A percentile compares a stretch with the other conserved stretches of the same genome.
phyloP scores from a whole-genome alignment of 768 basidiomycete genomes.

The Suillus fuscotomentosus region DNA sequence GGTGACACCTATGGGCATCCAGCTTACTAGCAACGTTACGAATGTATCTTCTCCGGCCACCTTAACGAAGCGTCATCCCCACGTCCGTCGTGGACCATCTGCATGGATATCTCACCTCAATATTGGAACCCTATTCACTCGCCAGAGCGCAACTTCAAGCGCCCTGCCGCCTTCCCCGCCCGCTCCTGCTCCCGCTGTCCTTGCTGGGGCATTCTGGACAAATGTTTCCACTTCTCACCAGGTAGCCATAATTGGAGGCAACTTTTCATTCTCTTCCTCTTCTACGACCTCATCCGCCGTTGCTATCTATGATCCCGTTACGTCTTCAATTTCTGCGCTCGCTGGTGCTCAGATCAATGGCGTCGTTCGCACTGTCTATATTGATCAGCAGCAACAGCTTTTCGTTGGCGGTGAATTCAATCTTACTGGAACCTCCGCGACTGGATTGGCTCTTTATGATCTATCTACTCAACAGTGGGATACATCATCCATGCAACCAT shows the following conservation, averaged over 20 bases:
- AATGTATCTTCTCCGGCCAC: slow-evolving; percentile 30
- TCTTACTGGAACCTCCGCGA: slow-evolving; percentile 50
- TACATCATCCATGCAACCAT: slow-evolving; percentile 51
- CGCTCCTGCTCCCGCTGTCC: slow-evolving; percentile 73
- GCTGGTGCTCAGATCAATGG: slow-evolving; percentile 67
- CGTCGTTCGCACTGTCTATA: slow-evolving; percentile 71
- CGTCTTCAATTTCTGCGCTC: slow-evolving; percentile 51
- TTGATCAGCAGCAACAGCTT: slow-evolving; percentile 57
- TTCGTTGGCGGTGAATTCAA: slow-evolving; percentile 88
- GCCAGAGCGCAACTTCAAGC: slow-evolving; percentile 50
- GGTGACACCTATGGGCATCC: slow-evolving; percentile 60
- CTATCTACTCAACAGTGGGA: slow-evolving; percentile 65
- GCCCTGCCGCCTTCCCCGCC: slow-evolving; percentile 56
- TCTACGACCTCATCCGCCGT: slow-evolving; percentile 49
- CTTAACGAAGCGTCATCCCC: slow-evolving; percentile 38
- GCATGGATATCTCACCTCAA: slow-evolving; percentile 51
- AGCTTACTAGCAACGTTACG: slow-evolving; percentile 45
- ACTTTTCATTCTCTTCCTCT: slow-evolving; percentile 66
- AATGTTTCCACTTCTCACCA: slow-evolving; percentile 68
- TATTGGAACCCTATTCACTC: slow-evolving; percentile 40
- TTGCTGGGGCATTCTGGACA: slow-evolving; percentile 88
- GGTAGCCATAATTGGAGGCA: slow-evolving; percentile 83
- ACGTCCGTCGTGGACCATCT: slow-evolving; percentile 33
- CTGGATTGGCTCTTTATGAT: slow-evolving; percentile 81
- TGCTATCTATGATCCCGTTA: slow-evolving; percentile 66